phyloP scores from a whole-genome alignment of 75 land plant genomes.

The Cryptomeria japonica region DNA sequence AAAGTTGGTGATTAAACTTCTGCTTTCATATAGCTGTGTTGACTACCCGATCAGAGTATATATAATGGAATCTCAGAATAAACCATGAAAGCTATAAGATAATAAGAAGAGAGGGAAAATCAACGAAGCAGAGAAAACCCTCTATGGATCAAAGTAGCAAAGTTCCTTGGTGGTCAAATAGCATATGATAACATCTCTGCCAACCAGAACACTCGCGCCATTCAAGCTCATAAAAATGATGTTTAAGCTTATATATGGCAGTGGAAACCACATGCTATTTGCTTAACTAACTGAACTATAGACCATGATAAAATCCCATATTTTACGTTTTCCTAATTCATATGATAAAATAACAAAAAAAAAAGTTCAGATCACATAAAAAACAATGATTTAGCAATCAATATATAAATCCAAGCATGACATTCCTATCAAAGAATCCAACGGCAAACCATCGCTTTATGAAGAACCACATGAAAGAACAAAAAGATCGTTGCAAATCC shows the following conservation, averaged over 20 bases:
- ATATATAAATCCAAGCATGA: not conserved
- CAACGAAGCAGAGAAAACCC: not conserved
- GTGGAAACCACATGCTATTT: no score
- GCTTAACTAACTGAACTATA: no score
- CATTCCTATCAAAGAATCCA: no score
- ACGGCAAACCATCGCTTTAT: not conserved
- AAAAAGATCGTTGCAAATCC: not conserved
- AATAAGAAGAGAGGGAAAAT: not conserved
- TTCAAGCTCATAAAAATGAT: not conserved
- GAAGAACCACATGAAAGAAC: not conserved
- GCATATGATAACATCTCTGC: not conserved
- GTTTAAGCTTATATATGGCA: no score
- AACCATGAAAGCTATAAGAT: not conserved
- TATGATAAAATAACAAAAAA: no score
- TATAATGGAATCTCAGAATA: not conserved
- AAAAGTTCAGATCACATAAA: no score
- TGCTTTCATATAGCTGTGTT: not conserved
- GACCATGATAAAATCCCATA: not conserved
- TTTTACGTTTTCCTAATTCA: no score
- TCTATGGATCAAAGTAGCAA: not conserved
- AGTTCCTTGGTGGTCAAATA: not conserved
- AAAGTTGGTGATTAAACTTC: not conserved
- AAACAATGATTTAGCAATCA: no score
- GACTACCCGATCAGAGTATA: not conserved
- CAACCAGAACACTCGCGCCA: not conserved